phyloP scores from a whole-genome alignment of 164 flowering plant genomes.

The Magnolia officinalis region DNA sequence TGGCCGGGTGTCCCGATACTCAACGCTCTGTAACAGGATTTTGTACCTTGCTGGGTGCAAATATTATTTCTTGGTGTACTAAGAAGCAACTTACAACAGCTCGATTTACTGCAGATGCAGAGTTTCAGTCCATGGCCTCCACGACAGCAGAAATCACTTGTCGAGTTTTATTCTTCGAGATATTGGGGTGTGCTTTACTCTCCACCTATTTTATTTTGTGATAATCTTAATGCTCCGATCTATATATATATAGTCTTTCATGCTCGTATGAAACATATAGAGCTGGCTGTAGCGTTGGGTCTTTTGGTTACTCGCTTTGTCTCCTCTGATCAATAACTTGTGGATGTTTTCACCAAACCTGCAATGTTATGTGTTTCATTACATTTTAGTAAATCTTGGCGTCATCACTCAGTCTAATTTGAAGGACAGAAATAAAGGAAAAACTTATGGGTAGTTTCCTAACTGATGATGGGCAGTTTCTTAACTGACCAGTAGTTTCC shows the following conservation, averaged over 20 bases:
- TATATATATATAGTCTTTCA: no score
- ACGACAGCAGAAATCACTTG: neutral
- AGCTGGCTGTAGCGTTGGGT: neutral
- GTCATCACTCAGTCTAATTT: neutral
- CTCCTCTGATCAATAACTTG: neutral
- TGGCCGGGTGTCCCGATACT: neutral
- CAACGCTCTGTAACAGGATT: neutral
- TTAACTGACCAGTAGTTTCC: no score
- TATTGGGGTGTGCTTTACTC: neutral
- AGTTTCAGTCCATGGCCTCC: neutral
- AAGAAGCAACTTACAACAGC: neutral
- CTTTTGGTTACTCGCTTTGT: neutral
- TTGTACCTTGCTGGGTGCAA: neutral
- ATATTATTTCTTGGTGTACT: neutral
- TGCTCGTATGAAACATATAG: neutral
- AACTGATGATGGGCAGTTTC: no score
- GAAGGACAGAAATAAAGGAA: neutral
- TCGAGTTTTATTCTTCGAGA: neutral
- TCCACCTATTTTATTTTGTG: neutral
- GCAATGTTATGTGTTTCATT: neutral
- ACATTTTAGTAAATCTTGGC: neutral
- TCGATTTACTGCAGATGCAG: neutral
- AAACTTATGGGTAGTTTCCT: no score
- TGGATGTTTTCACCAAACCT: neutral
- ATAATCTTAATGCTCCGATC: no score